These are phyloP conservation scores for Linum usitatissimum DNA, from an alignment of 345 rosid species.

Conservation along the genomic window DNA sequence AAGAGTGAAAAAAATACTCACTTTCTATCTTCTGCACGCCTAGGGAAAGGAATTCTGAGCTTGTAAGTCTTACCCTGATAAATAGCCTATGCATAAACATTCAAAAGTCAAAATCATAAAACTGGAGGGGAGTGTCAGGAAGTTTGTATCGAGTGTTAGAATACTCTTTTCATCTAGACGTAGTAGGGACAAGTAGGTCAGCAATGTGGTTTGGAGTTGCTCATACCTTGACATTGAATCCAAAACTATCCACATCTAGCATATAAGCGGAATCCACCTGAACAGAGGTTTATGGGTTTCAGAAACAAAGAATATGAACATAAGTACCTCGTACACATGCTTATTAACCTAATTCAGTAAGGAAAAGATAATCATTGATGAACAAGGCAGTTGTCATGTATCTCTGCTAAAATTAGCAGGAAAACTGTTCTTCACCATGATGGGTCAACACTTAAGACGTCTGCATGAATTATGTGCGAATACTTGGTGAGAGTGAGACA, in stretches of 20 bases:
- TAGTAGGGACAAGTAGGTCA: background rate
- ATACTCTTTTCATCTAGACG: background rate
- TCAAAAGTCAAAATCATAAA: background rate
- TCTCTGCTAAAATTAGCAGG: too few relatives aligned
- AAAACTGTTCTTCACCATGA: background rate
- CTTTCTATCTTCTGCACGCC: slow-evolving; percentile 77
- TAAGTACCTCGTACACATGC: too few relatives aligned
- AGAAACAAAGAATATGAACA: background rate
- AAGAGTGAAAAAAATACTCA: slow-evolving; percentile 23
- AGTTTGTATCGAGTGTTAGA: background rate
- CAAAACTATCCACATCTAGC: slow-evolving; percentile 85
- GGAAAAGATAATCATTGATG: background rate
- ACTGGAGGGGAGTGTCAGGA: background rate
- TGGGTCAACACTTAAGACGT: background rate
- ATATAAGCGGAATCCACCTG: slow-evolving; percentile 87
- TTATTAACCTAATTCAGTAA: background rate
- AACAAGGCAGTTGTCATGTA: background rate
- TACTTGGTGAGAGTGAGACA: background rate
- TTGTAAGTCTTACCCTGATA: slow-evolving; percentile 58
- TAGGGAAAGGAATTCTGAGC: slow-evolving; percentile 75
- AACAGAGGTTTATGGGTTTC: slow-evolving; percentile 5
- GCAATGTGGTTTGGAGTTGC: background rate
- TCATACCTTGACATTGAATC: slow-evolving; percentile 81
- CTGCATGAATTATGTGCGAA: too few relatives aligned
- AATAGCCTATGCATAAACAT: slow-evolving; percentile 37